Conservation (phyloP, 805 yeast genomes). For the Babjeviella inositovora region DNA sequence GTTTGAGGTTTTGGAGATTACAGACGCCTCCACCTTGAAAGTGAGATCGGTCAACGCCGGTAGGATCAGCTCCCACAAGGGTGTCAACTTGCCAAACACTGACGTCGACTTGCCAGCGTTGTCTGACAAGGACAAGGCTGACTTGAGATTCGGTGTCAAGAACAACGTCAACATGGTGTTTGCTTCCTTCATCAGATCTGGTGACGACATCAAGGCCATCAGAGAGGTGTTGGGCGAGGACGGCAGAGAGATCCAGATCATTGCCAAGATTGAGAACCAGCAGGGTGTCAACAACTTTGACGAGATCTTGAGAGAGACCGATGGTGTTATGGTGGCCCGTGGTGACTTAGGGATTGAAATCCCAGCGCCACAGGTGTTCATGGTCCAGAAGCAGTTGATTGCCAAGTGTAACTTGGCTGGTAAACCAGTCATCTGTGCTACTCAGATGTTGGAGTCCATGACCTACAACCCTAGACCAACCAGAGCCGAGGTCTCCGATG, state of each 20-base stretch:
- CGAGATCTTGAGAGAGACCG: slow-evolving; percentile 85
- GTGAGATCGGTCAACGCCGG: slow-evolving; percentile 90
- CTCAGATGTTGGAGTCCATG: slow-evolving; percentile 99
- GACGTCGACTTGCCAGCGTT: slow-evolving; percentile 98
- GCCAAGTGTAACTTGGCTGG: slow-evolving; percentile 99
- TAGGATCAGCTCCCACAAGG: slow-evolving; percentile 93
- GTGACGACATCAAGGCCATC: slow-evolving; percentile 76
- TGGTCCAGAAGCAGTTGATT: slow-evolving; percentile 96
- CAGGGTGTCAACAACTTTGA: slow-evolving; percentile 99
- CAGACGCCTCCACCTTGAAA: slow-evolving; percentile 67
- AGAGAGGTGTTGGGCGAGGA: slow-evolving; percentile 94
- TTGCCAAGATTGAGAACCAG: slow-evolving; percentile 96
- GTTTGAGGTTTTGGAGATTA: slow-evolving; percentile 77
- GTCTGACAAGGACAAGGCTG: slow-evolving; percentile 90
- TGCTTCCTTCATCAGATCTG: slow-evolving; percentile 96
- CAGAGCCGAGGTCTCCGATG: slow-evolving; percentile 98
- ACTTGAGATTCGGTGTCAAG: slow-evolving; percentile 89
- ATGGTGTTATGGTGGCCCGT: slow-evolving; percentile 99
- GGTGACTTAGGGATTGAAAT: slow-evolving; percentile 99
- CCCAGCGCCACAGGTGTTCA: slow-evolving; percentile 97
- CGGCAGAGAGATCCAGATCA: slow-evolving; percentile 91
- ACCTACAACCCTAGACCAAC: slow-evolving; percentile 99
- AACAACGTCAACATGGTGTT: slow-evolving; percentile 96
- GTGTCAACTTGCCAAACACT: slow-evolving; percentile 97
- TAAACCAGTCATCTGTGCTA: slow-evolving; percentile 98